Base-by-base conservation (phyloP, 371 early-diverging fungal species). In the Dichotomocladium elegans region DNA sequence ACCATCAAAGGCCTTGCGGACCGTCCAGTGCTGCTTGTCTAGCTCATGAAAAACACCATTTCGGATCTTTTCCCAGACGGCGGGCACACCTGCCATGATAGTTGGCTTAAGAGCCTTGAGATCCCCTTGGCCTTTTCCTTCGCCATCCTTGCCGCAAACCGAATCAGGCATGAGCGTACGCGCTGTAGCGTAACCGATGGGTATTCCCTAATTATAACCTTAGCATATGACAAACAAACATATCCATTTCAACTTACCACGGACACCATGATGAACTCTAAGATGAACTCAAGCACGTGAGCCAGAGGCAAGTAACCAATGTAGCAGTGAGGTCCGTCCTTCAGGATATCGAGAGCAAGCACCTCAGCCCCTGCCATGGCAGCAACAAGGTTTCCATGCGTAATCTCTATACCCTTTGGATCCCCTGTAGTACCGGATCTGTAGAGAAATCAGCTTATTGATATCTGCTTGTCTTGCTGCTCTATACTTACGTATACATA, bases 231-330 rank as follows among this genome's bases (percentile, higher is more conserved):
- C 21, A 21, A 26, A 15, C 8, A 30, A 28, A 52, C 0, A 40
- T 19, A 15, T 10, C 41, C 17, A 27, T 17, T 34, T 3, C 2
- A 11, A 26, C 41, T 17, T 53, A 58, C 59, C 14, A 64, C 27
- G 3, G 61, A 55, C 11, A 92, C 64, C 53, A 77, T 55, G 41
- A 85, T 70, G 22, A 74, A 68, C 51, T 90, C 87, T 17, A 89
- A 74, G 15, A 87, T 62, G 56, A 91, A 84, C 51, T 93, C 92
- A 30, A 90, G 74, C 3, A 89, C 88, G 69, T 99, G 98, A 5
- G 96, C 94, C 4, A 94, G 66, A 10, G 98, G 98, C 34, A 99
- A 71, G 62, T 90, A 96, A 0, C 92, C 92, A 34, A 96, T 79
- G 53, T 94, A 77, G 4, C 68, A 51, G 41, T 86, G 86, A 7